phyloP scores from a whole-genome alignment of 2,329 filamentous ascomycete species.

The Chrysosphaeria jannelii region DNA sequence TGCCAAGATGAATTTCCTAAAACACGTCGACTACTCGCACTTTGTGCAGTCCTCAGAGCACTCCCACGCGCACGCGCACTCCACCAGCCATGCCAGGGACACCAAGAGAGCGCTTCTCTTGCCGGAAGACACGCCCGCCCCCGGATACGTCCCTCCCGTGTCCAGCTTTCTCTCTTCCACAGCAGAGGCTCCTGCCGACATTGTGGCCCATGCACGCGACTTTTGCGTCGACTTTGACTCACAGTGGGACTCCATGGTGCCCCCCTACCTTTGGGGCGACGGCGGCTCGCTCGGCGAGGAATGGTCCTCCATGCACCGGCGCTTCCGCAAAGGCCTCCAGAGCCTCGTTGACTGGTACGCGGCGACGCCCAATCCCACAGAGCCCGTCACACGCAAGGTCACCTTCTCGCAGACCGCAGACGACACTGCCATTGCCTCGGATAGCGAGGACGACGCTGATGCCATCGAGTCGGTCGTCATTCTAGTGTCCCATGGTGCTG shows the following conservation, averaged over 20 bases:
- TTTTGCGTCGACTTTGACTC: constrained; percentile 69
- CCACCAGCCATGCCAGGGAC: constrained; percentile 10
- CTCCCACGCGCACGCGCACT: constrained; percentile 7
- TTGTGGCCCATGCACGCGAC: constrained; percentile 71
- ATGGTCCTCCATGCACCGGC: constrained; percentile 82
- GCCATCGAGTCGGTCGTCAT: constrained; percentile 59
- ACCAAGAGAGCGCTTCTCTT: too few relatives aligned
- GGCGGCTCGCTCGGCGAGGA: constrained; percentile 77
- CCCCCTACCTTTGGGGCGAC: constrained; percentile 53
- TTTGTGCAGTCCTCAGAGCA: constrained; percentile 11
- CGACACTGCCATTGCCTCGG: constrained; percentile 2
- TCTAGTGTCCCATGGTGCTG: constrained; percentile 77
- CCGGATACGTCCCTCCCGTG: constrained; percentile 40
- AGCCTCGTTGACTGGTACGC: constrained; percentile 63
- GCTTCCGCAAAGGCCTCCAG: constrained; percentile 55
- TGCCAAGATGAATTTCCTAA: constrained; percentile 64
- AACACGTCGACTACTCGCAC: constrained; percentile 35
- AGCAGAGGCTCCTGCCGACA: constrained; percentile 60
- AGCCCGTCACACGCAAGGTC: constrained; percentile 17
- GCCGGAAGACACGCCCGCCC: not conserved
- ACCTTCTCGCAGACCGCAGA: constrained; percentile 8
- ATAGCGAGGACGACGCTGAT: constrained; percentile 17
- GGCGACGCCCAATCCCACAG: constrained; percentile 17
- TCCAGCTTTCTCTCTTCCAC: constrained; percentile 57
- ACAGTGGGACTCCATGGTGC: constrained; percentile 78